Evolutionary conservation across 129 eudicot species (phyloP).

Genomic region (Tagetes patula): DNA sequence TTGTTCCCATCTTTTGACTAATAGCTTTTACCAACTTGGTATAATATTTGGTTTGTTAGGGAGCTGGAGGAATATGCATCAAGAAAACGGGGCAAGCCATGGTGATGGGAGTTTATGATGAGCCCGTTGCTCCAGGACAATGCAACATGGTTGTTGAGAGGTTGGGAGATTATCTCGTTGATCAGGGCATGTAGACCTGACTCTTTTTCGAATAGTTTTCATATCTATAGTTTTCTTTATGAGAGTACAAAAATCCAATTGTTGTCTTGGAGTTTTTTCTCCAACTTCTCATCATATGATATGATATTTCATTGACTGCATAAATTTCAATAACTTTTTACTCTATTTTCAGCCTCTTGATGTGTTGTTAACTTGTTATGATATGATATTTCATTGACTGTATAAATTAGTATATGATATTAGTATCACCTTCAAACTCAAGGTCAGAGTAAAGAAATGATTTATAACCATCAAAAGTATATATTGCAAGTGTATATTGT

Average conservation of each 20-base stretch:
- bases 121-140: conserved; percentile 81
- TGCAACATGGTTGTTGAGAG: conserved; percentile 92
- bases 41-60: conserved; percentile 36
- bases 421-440: too few relatives aligned
- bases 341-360: neutral
- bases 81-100: conserved; percentile 76
- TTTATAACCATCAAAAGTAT: too few relatives aligned
- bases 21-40: neutral
- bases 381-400: too few relatives aligned
- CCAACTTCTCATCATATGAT: neutral
- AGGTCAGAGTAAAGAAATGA: too few relatives aligned
- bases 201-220: neutral
- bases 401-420: too few relatives aligned
- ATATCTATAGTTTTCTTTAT: neutral
- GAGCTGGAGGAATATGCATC: conserved; percentile 70
- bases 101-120: conserved; percentile 65
- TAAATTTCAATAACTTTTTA: neutral
- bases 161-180: conserved; percentile 82
- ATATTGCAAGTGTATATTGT: too few relatives aligned
- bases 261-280: conserved; percentile 11
- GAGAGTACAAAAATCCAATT: neutral
- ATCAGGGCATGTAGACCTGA: conserved; percentile 55
- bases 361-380: neutral
- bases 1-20: neutral
- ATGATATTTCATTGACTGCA: neutral